Evolutionary conservation across 2,329 filamentous ascomycete genomes (phyloP), one percentile per base, ranked within the genome.

Genomic region (Phoma sp.): DNA sequence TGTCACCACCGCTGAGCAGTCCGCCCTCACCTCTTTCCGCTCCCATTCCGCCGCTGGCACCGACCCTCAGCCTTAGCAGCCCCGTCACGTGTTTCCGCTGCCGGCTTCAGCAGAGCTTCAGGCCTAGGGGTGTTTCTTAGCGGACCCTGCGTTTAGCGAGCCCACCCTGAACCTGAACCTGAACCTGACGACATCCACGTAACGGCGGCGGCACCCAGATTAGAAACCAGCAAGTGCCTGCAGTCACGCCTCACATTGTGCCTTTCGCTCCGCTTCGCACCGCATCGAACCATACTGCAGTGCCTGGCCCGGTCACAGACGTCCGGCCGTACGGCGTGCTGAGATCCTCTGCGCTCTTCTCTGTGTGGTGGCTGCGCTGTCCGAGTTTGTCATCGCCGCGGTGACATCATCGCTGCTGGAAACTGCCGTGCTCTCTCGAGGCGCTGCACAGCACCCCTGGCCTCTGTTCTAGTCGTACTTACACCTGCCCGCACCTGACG

Each of bases 141-240:
- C 39, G 51, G 52, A 55, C 52, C 52, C 46, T 55, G 52, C 41
- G 17, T 13, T 51, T 55, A 55, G 52, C 52, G 52, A 55, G 25
- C 25, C 44, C 13, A 6, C 4, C 15, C 3, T 17, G 17, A 17
- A 17, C 17, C 17, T 17, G 17, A 17, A 21, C 40, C 40, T 29
- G 22, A 31, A 27, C 38, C 38, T 32, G n/a, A 43, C 41, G 36
- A 44, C 46, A 37, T 44, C 46, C 21, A 37, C 52, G 46, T 46
- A 55, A 46, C 41, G 52, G 52, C 31, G 35, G 43, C 41, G 13
- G 36, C 41, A 41, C 25, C 52, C 36, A 27, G 25, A 31, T 43
- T 38, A 43, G 43, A 37, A 50, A 43, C 41, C 35, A 41, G 46
- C 46, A 51, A 36, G 12, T 32, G 46, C 24, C 46, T 38, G 37